A percentile compares a stretch with the other conserved stretches of the same genome.
phyloP scores from a whole-genome alignment of 2,329 filamentous ascomycete species.

The Aureobasidium mangrovei region DNA sequence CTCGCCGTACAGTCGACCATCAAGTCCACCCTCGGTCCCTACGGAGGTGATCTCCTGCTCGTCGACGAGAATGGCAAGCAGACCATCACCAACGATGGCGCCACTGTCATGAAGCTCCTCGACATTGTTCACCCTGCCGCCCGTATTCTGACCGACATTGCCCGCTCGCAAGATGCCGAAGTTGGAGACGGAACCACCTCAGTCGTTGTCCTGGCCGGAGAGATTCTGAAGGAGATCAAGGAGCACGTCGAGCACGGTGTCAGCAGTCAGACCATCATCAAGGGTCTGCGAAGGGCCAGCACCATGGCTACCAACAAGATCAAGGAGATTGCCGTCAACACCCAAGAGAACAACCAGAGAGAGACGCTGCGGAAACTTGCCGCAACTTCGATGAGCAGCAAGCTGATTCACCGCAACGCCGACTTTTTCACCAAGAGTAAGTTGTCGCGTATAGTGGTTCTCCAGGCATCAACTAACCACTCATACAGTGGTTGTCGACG shows the following conservation, averaged over 20 bases:
- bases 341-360: conserved; percentile 70
- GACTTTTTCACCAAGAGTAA: conserved; percentile 95
- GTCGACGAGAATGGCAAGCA: conserved; percentile 92
- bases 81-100: conserved; percentile 98
- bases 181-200: conserved; percentile 97
- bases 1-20: conserved; percentile 91
- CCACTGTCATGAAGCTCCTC: conserved; percentile 99
- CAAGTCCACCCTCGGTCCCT: conserved; percentile 90
- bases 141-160: conserved; percentile 94
- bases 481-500: conserved; percentile 86
- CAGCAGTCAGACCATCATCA: conserved; percentile 95
- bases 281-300: conserved; percentile 81
- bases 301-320: conserved; percentile 96
- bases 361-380: conserved; percentile 87
- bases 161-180: conserved; percentile 96
- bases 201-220: conserved; percentile 92
- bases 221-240: conserved; percentile 94
- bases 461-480: not conserved
- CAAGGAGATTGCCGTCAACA: conserved; percentile 90
- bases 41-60: conserved; percentile 91
- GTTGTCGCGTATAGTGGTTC: conserved; percentile 23
- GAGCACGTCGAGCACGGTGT: conserved; percentile 95
- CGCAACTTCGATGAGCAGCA: conserved; percentile 97
- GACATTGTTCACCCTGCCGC: conserved; percentile 98
- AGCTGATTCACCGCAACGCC: conserved; percentile 95